A percentile compares a stretch with the other conserved stretches of the same genome.
phyloP scores from a whole-genome alignment of 352 stramenopile genomes.

The Blastocystis sp. region DNA sequence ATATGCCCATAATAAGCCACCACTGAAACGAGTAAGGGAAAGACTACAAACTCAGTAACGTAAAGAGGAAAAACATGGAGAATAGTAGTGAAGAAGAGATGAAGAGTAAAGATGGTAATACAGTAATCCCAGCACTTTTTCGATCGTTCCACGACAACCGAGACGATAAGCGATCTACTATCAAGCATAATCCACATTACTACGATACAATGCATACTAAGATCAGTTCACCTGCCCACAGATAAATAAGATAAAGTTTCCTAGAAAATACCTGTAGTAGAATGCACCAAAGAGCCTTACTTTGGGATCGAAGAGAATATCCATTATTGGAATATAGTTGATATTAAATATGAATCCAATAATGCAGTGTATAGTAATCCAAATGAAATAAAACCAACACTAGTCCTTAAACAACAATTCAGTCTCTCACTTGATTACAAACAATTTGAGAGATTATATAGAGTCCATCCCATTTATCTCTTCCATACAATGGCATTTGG shows the following conservation, averaged over 20 bases:
- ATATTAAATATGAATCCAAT: background rate
- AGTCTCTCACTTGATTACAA: background rate
- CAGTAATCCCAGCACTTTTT: conserved; percentile 59
- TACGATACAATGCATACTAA: background rate
- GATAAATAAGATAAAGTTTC: background rate
- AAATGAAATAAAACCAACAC: conserved; percentile 54
- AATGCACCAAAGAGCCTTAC: background rate
- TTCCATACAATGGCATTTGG: conserved; percentile 43
- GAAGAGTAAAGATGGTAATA: conserved; percentile 12
- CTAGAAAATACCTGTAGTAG: background rate
- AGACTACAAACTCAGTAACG: background rate
- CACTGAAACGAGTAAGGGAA: background rate
- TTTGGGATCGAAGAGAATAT: conserved; percentile 13
- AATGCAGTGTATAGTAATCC: conserved; percentile 19
- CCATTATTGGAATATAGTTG: conserved; percentile 26
- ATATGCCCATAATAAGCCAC: background rate
- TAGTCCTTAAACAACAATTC: background rate
- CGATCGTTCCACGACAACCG: conserved; percentile 4
- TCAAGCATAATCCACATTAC: background rate
- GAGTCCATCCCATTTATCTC: conserved; percentile 9
- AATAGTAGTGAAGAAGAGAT: conserved; percentile 2
- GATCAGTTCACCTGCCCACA: background rate
- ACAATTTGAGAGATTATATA: conserved; percentile 48
- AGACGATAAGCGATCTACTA: conserved; percentile 9
- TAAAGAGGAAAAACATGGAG: background rate